Conservation (phyloP, 2,329 filamentous ascomycete genomes). For the Calonectria pauciramosa region DNA sequence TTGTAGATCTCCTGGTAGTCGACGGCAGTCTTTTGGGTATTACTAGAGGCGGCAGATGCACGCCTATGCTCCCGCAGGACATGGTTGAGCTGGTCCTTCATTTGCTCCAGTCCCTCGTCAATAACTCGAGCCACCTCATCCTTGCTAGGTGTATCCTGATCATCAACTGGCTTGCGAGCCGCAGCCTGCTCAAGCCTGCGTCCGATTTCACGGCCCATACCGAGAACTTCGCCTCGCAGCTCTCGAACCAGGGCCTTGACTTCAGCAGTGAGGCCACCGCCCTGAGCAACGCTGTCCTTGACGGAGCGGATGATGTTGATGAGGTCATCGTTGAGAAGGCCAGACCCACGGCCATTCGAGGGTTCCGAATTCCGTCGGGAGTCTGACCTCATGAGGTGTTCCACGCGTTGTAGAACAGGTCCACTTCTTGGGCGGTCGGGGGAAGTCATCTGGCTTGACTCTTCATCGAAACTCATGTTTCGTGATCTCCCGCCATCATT, state of each 20-base stretch:
- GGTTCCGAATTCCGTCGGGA: slow-evolving; percentile 61
- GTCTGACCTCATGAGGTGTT: slow-evolving; percentile 61
- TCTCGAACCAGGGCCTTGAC: slow-evolving; percentile 93
- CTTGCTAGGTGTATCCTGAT: slow-evolving; percentile 67
- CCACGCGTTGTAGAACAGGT: slow-evolving; percentile 57
- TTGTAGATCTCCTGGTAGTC: slow-evolving; percentile 90
- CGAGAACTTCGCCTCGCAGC: slow-evolving; percentile 90
- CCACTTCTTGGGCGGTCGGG: slow-evolving; percentile 48
- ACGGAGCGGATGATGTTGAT: slow-evolving; percentile 86
- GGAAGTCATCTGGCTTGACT: slow-evolving; percentile 49
- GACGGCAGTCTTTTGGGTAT: slow-evolving; percentile 71
- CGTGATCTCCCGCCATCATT: slow-evolving; percentile 41
- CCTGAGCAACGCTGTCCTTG: slow-evolving; percentile 91
- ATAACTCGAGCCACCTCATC: slow-evolving; percentile 83
- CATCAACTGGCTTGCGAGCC: slow-evolving; percentile 59
- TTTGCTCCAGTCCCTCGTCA: slow-evolving; percentile 82
- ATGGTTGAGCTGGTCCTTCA: slow-evolving; percentile 87
- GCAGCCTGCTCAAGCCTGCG: slow-evolving; percentile 83
- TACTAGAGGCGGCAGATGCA: slow-evolving; percentile 74
- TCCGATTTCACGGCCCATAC: slow-evolving; percentile 93
- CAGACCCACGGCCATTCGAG: slow-evolving; percentile 54
- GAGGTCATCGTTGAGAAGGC: slow-evolving; percentile 81
- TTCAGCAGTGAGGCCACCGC: slow-evolving; percentile 90
- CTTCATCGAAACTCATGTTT: slow-evolving; percentile 59
- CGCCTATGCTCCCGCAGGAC: slow-evolving; percentile 82